A percentile compares a stretch with the other conserved stretches of the same genome.
Conservation (phyloP, 2,329 filamentous ascomycete species). For the Nigrograna mackinnonii region DNA sequence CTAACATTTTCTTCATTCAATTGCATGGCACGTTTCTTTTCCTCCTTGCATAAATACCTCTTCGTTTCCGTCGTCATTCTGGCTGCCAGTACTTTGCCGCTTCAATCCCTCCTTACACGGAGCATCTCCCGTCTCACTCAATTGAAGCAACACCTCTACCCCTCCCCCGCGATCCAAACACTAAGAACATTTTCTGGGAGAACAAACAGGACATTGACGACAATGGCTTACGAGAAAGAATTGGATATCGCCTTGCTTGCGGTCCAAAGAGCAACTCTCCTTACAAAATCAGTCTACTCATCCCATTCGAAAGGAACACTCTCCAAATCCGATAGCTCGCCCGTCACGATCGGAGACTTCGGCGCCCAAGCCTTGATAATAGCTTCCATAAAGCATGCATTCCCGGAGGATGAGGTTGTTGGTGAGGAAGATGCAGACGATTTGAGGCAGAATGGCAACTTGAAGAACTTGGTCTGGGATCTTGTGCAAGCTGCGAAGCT, state of each 20-base stretch:
- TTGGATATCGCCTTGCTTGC: slow-evolving; percentile 83
- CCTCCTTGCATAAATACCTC: slow-evolving; percentile 22
- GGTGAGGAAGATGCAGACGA: slow-evolving; percentile 91
- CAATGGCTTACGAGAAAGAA: slow-evolving; percentile 70
- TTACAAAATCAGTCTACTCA: slow-evolving; percentile 79
- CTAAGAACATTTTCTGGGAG: slow-evolving; percentile 13
- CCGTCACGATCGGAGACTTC: slow-evolving; percentile 97
- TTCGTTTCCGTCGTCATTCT: slow-evolving; percentile 32
- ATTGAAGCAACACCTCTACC: slow-evolving; percentile 32
- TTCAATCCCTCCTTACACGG: slow-evolving; percentile 29
- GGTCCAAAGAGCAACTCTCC: slow-evolving; percentile 78
- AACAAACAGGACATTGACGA: slow-evolving; percentile 22
- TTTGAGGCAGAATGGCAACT: slow-evolving; percentile 70
- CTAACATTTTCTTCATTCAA: too few relatives aligned
- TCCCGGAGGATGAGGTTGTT: slow-evolving; percentile 88
- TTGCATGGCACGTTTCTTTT: slow-evolving; percentile 5
- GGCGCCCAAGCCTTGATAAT: slow-evolving; percentile 97
- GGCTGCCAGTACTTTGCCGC: slow-evolving; percentile 33
- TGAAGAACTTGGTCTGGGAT: slow-evolving; percentile 81
- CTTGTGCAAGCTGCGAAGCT: slow-evolving; percentile 76
- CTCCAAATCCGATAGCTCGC: slow-evolving; percentile 92
- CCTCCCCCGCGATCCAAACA: slow-evolving; percentile 20
- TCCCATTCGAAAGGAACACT: slow-evolving; percentile 94
- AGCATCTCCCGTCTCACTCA: slow-evolving; percentile 30
- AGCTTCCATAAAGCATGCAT: slow-evolving; percentile 82